A percentile compares a stretch with the other conserved stretches of the same genome.
Evolutionary conservation across 1,284 basidiomycete genomes (phyloP).

Genomic region (Rhodotorula sp.): DNA sequence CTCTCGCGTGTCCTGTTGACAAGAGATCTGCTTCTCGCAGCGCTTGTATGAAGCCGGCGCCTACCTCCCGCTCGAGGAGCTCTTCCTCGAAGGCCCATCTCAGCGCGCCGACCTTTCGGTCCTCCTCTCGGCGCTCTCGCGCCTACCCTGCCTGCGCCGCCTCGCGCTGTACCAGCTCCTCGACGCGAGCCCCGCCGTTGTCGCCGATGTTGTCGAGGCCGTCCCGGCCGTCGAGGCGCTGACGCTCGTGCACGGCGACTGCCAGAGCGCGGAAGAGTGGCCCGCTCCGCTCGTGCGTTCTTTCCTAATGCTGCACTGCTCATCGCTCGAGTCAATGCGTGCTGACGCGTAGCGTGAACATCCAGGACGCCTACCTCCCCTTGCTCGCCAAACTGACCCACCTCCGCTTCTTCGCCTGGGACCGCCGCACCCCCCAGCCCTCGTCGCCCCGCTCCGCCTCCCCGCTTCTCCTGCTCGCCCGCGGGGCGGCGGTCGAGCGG

Average conservation of each 20-base stretch:
- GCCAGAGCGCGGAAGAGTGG: slow-evolving; percentile 16
- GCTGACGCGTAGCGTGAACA: too few species aligned
- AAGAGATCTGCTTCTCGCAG: background rate
- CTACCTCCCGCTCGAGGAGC: slow-evolving; percentile 31
- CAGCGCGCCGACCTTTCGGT: slow-evolving; percentile 3
- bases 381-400: slow-evolving; percentile 12
- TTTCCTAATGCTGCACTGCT: background rate
- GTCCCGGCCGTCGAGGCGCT: slow-evolving; percentile 19
- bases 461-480: background rate
- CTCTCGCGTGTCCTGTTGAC: background rate
- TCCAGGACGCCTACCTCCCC: slow-evolving; percentile 28
- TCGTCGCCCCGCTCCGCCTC: too few species aligned
- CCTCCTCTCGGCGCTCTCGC: slow-evolving; percentile 21
- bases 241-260: slow-evolving; percentile 26
- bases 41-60: slow-evolving; percentile 1
- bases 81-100: slow-evolving; percentile 40
- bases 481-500: background rate
- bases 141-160: slow-evolving; percentile 20
- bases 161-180: slow-evolving; percentile 39
- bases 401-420: slow-evolving; percentile 35
- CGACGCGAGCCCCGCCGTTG: slow-evolving; percentile 19
- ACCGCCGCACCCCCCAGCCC: slow-evolving; percentile 17
- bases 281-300: slow-evolving; percentile 22
- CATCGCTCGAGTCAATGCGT: too few species aligned
- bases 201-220: slow-evolving; percentile 19